A percentile compares a stretch with the other conserved stretches of the same genome.
These are phyloP conservation scores for Lactarius sanguifluus DNA, from an alignment of 768 basidiomycete species.

Conservation along the genomic window DNA sequence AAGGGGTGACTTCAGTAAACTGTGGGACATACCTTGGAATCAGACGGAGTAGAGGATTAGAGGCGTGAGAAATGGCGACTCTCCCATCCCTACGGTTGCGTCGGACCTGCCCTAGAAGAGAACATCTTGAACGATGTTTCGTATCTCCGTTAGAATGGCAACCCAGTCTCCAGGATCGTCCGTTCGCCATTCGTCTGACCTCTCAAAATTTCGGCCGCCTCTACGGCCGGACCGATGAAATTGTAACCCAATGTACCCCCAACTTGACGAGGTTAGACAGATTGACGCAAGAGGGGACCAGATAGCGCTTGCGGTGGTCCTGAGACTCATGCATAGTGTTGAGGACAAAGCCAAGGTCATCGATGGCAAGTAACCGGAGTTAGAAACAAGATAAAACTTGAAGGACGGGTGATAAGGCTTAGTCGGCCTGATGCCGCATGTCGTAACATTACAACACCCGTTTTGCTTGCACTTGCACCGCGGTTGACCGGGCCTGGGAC, in stretches of 20 bases:
- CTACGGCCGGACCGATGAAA: not conserved
- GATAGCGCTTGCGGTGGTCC: too few species aligned
- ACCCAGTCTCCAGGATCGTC: conserved; percentile 18
- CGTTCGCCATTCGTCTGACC: conserved; percentile 15
- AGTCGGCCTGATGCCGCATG: too few species aligned
- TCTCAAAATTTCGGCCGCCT: conserved; percentile 2
- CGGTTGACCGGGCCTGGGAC: too few species aligned
- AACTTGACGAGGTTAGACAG: too few species aligned
- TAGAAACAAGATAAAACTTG: too few species aligned
- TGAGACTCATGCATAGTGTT: too few species aligned
- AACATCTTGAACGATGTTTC: conserved; percentile 15
- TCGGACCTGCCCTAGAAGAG: conserved; percentile 1
- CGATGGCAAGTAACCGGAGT: too few species aligned
- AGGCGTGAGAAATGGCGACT: not conserved
- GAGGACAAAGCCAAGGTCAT: too few species aligned
- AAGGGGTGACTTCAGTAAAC: not conserved
- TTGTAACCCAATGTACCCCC: not conserved
- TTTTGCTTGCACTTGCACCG: too few species aligned
- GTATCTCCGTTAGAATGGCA: conserved; percentile 18
- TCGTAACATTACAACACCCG: too few species aligned
- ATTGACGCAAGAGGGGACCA: too few species aligned
- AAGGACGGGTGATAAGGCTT: too few species aligned
- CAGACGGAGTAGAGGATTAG: not conserved
- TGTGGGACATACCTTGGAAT: conserved; percentile 10
- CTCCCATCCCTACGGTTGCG: not conserved